Base-by-base conservation (phyloP, 352 stramenopile genomes). In the Phytophthora chlamydospora region DNA sequence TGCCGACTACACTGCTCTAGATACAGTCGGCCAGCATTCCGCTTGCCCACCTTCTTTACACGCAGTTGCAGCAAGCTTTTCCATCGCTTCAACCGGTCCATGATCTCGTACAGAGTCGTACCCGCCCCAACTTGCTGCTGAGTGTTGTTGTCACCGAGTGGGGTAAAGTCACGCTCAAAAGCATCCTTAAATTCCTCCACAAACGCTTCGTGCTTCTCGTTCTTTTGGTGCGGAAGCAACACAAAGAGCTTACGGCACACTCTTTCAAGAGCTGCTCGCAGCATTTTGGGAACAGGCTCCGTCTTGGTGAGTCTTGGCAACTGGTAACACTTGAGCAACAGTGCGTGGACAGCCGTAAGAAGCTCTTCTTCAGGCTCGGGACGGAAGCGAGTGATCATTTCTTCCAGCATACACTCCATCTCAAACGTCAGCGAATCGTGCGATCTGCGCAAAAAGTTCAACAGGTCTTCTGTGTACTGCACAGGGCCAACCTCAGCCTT, bases 351-450 rank as follows among this genome's bases (percentile, higher is more conserved):
- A 2, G 96, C 97, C 5, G 90, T 97, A 13, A 99, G 78, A 53
- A 99, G 82, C 70, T 99, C 97, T 70, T 99, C 96, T 71, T 99
- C 96, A 5, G 97, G 97, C 49, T 97, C 97, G 13, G 95, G 96
- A 1, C 97, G 90, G 64, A 99, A 99, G 38, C 96, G 94, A 5
- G 98, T 96, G 68, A 99, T 99, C 64, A 99, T 89, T 66, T 99
- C 97, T 77, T 99, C 97, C 31, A 99, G 75, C 72, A 99, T 98
- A 31, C 90, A 95, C 80, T 99, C 97, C 79, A 99, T 97, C 67
- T 98, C 93, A 66, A 96, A 96, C 43, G 84, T 96, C 40, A 97
- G 75, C 19, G 86, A 82, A 55, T 94, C 83, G 63, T 91, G 90
- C 56, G 85, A 89, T 69, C 93, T 89, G 76, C 75, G 98, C 19